phyloP scores from a whole-genome alignment of 257 asterid genomes.

The Knoxia roxburghii region DNA sequence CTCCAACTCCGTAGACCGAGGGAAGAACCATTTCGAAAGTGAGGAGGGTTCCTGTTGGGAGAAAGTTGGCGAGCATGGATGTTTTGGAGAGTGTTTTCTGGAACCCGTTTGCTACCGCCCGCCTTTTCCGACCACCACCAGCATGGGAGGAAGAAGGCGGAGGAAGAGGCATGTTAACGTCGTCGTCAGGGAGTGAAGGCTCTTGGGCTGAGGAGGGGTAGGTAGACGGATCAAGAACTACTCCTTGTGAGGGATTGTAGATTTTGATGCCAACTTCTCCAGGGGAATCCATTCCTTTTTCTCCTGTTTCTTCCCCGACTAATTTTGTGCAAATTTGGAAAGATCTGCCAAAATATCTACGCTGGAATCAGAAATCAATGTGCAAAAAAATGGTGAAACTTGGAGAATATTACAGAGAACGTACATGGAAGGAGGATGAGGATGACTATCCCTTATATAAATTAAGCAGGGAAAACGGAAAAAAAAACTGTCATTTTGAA shows the following conservation, averaged over 20 bases:
- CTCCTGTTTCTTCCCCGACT: not conserved
- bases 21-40: constrained; percentile 95
- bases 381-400: no score
- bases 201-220: constrained; percentile 27
- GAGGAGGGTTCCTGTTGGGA: constrained; percentile 88
- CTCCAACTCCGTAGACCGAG: constrained; percentile 55
- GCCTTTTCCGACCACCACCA: constrained; percentile 37
- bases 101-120: constrained; percentile 67
- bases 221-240: constrained; percentile 24
- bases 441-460: no score
- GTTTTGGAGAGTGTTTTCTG: constrained; percentile 83
- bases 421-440: not conserved
- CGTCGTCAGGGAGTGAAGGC: constrained; percentile 7
- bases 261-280: constrained; percentile 56
- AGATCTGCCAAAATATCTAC: not conserved
- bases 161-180: no score
- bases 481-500: not conserved
- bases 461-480: not conserved
- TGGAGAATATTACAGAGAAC: not conserved
- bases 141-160: constrained; percentile 20
- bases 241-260: constrained; percentile 45
- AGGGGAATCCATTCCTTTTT: constrained; percentile 54
- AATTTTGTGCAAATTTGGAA: not conserved
- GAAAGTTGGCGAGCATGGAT: constrained; percentile 73
- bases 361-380: no score